These are phyloP conservation scores for Backusella tarrabulga DNA, from an alignment of 192 early-diverging fungal species.

Conservation along the genomic window DNA sequence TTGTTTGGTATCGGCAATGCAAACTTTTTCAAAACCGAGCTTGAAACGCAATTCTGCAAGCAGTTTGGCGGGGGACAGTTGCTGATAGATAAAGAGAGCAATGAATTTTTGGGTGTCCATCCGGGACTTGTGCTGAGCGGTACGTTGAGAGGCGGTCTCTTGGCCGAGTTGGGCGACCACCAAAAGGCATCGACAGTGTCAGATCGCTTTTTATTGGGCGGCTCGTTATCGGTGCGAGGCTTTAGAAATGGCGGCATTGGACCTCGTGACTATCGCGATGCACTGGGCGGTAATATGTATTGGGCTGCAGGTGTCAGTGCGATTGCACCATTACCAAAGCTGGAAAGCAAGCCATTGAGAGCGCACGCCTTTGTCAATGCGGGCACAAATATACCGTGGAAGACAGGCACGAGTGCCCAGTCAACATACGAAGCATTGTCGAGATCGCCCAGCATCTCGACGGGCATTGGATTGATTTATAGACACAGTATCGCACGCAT, in stretches of 20 bases:
- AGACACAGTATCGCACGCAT: slow-evolving; percentile 82
- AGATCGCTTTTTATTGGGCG: slow-evolving; percentile 89
- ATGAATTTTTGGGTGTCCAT: slow-evolving; percentile 17
- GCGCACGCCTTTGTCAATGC: slow-evolving; percentile 90
- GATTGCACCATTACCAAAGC: slow-evolving; percentile 78
- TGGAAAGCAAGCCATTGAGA: slow-evolving; percentile 62
- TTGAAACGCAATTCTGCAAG: slow-evolving; percentile 48
- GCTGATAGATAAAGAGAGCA: slow-evolving; percentile 13
- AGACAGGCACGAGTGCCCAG: slow-evolving; percentile 33
- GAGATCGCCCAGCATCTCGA: slow-evolving; percentile 66
- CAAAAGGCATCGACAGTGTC: slow-evolving; percentile 64
- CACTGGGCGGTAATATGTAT: slow-evolving; percentile 88
- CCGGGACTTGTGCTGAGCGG: slow-evolving; percentile 30
- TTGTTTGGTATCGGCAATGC: slow-evolving; percentile 76
- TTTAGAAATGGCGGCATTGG: slow-evolving; percentile 88
- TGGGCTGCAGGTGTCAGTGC: slow-evolving; percentile 76
- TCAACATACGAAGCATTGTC: slow-evolving; percentile 45
- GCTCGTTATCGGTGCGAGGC: slow-evolving; percentile 81
- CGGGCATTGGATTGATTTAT: slow-evolving; percentile 83
- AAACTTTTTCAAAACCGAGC: slow-evolving; percentile 65
- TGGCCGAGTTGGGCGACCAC: slow-evolving; percentile 43
- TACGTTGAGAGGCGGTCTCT: slow-evolving; percentile 17
- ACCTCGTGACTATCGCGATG: slow-evolving; percentile 77
- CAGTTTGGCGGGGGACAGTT: slow-evolving; percentile 28
- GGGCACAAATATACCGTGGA: slow-evolving; percentile 64